Evolutionary conservation across 371 early-diverging fungal genomes (phyloP).

Genomic region (Mucor racemosus): DNA sequence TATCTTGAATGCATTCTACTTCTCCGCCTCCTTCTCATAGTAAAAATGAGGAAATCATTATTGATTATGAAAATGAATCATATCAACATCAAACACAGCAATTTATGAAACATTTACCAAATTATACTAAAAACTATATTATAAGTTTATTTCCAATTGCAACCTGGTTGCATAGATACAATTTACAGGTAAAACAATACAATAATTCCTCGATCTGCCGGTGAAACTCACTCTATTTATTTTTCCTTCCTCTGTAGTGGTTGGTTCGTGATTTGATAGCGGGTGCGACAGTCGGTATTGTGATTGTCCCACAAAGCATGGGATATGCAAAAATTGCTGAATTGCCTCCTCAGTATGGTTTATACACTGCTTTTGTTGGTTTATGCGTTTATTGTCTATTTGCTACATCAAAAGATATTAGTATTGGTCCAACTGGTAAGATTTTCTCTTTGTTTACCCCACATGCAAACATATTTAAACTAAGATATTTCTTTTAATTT

Average conservation of each 20-base stretch:
- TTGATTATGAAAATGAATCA: constrained; percentile 44
- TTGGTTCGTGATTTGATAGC: constrained; percentile 83
- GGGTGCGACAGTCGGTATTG: constrained; percentile 84
- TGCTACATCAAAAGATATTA: constrained; percentile 86
- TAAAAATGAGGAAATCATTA: constrained; percentile 26
- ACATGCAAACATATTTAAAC: constrained; percentile 1
- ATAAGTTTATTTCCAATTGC: constrained; percentile 66
- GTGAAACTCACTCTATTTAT: not conserved
- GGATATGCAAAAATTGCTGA: constrained; percentile 85
- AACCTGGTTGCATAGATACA: constrained; percentile 78
- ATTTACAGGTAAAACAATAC: constrained; percentile 56
- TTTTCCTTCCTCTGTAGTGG: constrained; percentile 53
- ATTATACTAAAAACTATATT: constrained; percentile 36
- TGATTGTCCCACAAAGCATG: constrained; percentile 87
- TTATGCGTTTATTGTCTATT: constrained; percentile 78
- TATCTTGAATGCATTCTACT: constrained; percentile 1
- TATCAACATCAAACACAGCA: constrained; percentile 36
- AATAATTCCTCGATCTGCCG: not conserved
- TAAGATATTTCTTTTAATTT: constrained; percentile 44
- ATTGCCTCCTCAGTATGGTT: constrained; percentile 82
- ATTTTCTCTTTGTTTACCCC: not conserved
- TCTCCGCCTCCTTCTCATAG: not conserved
- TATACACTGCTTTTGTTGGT: constrained; percentile 82
- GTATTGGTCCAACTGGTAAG: constrained; percentile 80
- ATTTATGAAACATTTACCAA: constrained; percentile 35